A percentile compares a stretch with the other conserved stretches of the same genome.
Evolutionary conservation across 495 filamentous ascomycete genomes (phyloP).

Genomic region (Penicillium nucicola): DNA sequence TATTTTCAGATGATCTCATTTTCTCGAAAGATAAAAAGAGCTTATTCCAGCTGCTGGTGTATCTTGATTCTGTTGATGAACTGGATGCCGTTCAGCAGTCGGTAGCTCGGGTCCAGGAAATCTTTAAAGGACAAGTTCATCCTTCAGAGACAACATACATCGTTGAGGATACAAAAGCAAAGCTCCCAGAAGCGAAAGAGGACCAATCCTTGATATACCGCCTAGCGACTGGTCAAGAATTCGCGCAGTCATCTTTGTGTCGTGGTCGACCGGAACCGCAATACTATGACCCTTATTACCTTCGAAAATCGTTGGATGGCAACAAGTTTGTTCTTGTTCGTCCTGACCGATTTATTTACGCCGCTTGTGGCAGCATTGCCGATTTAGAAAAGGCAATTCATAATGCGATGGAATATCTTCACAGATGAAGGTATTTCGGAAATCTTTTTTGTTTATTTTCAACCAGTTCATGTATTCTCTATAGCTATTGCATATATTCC

Average conservation of each 20-base stretch:
- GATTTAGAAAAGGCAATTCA: neutral
- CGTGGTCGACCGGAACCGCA: constrained; percentile 16
- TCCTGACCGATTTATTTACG: constrained; percentile 28
- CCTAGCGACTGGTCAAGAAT: constrained; percentile 20
- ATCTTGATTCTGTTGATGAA: constrained; percentile 8
- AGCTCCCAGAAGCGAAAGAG: neutral
- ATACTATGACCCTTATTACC: constrained; percentile 15
- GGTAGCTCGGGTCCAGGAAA: constrained; percentile 8
- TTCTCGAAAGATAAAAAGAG: constrained; percentile 13
- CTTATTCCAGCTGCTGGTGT: constrained; percentile 27
- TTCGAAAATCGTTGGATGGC: constrained; percentile 7
- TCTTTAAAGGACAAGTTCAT: constrained; percentile 14
- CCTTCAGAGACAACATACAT: constrained; percentile 13
- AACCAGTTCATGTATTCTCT: too few species aligned
- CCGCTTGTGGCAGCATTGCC: constrained; percentile 8
- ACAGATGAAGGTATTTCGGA: too few species aligned
- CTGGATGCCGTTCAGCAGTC: constrained; percentile 1
- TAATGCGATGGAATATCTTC: neutral
- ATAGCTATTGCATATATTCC: too few species aligned
- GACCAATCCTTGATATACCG: constrained; percentile 7
- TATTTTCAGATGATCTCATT: constrained; percentile 26
- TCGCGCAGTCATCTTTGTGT: constrained; percentile 20
- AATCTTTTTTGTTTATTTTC: too few species aligned
- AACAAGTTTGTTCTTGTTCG: constrained; percentile 19
- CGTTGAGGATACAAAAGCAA: constrained; percentile 4